phyloP scores from a whole-genome alignment of 306 rosid genomes.

The Senna siamea region DNA sequence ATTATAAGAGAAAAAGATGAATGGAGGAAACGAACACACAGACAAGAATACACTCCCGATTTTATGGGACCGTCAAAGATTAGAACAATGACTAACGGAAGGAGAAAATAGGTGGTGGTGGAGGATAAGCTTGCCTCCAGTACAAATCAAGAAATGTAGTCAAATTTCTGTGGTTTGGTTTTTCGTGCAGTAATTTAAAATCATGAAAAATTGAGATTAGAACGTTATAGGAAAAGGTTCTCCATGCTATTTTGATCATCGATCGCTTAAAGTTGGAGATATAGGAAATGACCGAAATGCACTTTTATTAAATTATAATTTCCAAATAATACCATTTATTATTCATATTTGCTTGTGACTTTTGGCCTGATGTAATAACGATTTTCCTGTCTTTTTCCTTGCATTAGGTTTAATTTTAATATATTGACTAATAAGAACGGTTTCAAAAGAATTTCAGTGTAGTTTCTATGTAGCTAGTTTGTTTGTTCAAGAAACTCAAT shows the following conservation, averaged over 20 bases:
- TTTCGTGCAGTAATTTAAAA: not conserved
- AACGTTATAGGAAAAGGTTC: not conserved
- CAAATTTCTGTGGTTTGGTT: constrained; percentile 1
- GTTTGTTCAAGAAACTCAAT: not conserved
- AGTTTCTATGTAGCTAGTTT: not conserved
- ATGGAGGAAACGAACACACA: not conserved
- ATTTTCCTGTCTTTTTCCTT: not conserved
- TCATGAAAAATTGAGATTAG: not conserved
- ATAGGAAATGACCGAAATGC: not conserved
- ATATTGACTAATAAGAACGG: no score
- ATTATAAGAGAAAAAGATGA: not conserved
- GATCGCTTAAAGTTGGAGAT: not conserved
- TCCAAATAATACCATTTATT: not conserved
- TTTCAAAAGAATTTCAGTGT: not conserved
- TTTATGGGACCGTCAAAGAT: constrained; percentile 17
- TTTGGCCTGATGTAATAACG: no score
- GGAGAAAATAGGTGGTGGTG: constrained; percentile 33
- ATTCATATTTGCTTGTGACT: not conserved
- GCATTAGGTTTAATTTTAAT: not conserved
- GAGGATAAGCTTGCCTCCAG: not conserved
- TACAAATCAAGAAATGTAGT: constrained; percentile 21
- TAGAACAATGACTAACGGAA: not conserved
- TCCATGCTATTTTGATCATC: not conserved
- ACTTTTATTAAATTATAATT: not conserved
- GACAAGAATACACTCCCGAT: not conserved